These are phyloP conservation scores for Discostella pseudostelligera DNA, from an alignment of 108 stramenopile species.

Conservation along the genomic window DNA sequence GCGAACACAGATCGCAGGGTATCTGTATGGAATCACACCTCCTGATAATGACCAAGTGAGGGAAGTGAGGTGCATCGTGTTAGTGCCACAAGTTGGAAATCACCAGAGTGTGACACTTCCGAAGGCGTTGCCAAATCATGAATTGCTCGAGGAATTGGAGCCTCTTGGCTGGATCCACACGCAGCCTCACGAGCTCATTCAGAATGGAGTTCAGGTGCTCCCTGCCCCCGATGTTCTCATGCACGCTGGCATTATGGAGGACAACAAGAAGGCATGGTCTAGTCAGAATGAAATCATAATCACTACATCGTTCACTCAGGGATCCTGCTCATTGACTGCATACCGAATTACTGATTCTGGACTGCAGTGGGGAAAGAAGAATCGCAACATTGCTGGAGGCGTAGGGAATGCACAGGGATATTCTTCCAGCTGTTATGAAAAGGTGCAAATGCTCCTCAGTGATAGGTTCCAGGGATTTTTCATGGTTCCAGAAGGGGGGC, in stretches of 20 bases:
- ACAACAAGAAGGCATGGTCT: conserved; percentile 85
- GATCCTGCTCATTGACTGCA: conserved; percentile 96
- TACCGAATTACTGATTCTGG: conserved; percentile 94
- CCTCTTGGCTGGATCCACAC: conserved; percentile 99
- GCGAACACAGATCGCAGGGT: conserved; percentile 97
- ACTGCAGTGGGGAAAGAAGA: conserved; percentile 95
- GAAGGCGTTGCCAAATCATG: conserved; percentile 88
- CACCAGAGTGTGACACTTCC: conserved; percentile 96
- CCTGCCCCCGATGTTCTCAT: conserved; percentile 92
- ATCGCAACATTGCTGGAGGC: conserved; percentile 84
- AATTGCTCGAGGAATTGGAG: conserved; percentile 91
- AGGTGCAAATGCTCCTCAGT: conserved; percentile 97
- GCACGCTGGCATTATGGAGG: conserved; percentile 86
- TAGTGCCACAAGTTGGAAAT: conserved; percentile 98
- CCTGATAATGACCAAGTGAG: conserved; percentile 94
- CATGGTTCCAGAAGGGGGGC: conserved; percentile 91
- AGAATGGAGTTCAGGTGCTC: conserved; percentile 87
- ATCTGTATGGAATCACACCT: conserved; percentile 97
- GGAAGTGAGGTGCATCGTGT: conserved; percentile 95
- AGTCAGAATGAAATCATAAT: conserved; percentile 93
- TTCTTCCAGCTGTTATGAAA: conserved; percentile 92
- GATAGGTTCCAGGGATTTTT: conserved; percentile 98
- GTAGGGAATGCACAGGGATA: conserved; percentile 92
- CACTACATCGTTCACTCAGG: conserved; percentile 97
- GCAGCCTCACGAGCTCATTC: conserved; percentile 96